Base-by-base conservation (phyloP, 208 protist species). In the Trypanosoma congolense region DNA sequence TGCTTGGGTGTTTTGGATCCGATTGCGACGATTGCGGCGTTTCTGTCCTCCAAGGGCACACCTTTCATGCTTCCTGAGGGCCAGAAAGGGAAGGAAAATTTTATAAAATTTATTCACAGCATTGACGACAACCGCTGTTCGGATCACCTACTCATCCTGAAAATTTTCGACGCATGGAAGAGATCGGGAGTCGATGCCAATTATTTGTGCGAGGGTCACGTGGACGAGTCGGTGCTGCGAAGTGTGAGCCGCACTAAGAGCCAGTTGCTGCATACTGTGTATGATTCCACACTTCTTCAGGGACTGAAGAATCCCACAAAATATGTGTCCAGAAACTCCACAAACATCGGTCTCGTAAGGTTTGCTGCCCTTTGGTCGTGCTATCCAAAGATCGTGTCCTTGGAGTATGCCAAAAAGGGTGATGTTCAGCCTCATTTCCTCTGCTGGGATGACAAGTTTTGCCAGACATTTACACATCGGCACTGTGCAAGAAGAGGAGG, bases 1-100 rank as follows among this genome's bases (percentile, higher is more conserved):
- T 90, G 81, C 62, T 83, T 96, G 31, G 87, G 87, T 43, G 85
- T 93, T 26, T 67, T 96, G 28, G 86, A 95, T 35, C 74, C 88
- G 2, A 68, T 93, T 35, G 78, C 80, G n/a, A 93, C 77, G 1
- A 85, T 96, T 55, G 87, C 91, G 16, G 91, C 87, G 5, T 85
- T 78, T 4, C 70, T 94, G 30, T 88, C 80, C 12, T 71, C 78
- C 25, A 96, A 93, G 62, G n/a, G n/a, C n/a, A n/a, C n/a, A n/a
- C n/a, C n/a, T n/a, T n/a, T 85, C 83, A 30, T 75, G 75, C 1
- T 92, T 91, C 53, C 67, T 92, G 25, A 80, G 79, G 26, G 55
- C 86, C 48, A 64, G n/a, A 70, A 78, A 55, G 61, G 87, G 56
- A 77, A 74, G 26, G 65, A 43, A 19, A 71, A 63, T 16, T 47